Conservation (phyloP, 345 rosid genomes). For the Bruguiera parviflora region DNA sequence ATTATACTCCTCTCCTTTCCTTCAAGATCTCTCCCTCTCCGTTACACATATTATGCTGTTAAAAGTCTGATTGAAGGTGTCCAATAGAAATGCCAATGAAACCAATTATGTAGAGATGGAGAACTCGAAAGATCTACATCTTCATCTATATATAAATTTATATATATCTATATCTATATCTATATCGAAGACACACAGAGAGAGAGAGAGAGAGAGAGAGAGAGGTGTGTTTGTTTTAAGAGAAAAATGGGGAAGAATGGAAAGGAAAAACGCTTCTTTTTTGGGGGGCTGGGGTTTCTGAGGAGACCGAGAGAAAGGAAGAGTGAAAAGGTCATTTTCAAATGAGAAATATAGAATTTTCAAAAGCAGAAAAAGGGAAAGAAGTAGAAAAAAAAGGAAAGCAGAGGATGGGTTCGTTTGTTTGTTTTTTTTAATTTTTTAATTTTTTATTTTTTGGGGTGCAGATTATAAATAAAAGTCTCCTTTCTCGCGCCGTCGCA, state of each 20-base stretch:
- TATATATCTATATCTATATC: too few species aligned
- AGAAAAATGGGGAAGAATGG: constrained; percentile 7
- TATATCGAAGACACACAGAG: accelerated
- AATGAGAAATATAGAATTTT: neutral
- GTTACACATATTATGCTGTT: neutral
- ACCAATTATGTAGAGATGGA: constrained; percentile 5
- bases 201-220: neutral
- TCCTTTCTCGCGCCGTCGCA: constrained; percentile 58
- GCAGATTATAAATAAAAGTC: constrained; percentile 5
- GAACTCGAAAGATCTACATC: constrained; percentile 30
- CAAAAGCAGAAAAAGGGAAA: constrained; percentile 14
- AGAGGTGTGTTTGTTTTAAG: neutral
- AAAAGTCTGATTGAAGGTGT: neutral
- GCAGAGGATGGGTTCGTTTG: constrained; percentile 19
- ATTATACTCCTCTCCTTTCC: neutral
- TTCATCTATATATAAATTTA: constrained; percentile 18
- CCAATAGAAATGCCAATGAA: neutral
- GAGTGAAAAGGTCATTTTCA: neutral
- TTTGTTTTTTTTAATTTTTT: constrained; percentile 21
- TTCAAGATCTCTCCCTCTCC: neutral
- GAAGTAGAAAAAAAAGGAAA: constrained; percentile 7
- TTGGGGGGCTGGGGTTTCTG: too few species aligned
- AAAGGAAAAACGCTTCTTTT: constrained; percentile 12
- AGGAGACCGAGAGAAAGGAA: neutral
- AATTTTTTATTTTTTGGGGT: constrained; percentile 16